Evolutionary conservation across 2,329 filamentous ascomycete genomes (phyloP).

Genomic region (Colletotrichum aenigma): DNA sequence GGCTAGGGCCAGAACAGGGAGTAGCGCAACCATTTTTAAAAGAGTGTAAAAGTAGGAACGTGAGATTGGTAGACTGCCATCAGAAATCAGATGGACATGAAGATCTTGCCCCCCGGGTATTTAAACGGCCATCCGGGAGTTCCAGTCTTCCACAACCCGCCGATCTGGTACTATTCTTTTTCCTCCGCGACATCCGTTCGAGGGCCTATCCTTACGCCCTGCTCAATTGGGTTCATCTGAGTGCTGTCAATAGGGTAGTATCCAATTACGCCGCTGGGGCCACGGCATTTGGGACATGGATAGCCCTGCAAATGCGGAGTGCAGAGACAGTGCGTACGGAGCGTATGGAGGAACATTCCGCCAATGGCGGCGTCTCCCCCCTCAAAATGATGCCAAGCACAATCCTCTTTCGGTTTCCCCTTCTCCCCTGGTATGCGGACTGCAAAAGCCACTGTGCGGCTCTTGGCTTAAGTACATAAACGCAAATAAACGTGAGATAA

Average conservation of each 20-base stretch:
- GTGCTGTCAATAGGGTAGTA: neutral
- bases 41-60: neutral
- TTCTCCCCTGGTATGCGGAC: neutral
- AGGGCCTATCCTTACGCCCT: neutral
- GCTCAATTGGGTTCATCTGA: neutral
- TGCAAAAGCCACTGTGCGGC: neutral
- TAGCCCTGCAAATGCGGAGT: neutral
- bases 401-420: neutral
- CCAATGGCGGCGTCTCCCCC: neutral
- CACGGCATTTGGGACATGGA: neutral
- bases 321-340: neutral
- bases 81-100: neutral
- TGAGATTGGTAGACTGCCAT: neutral
- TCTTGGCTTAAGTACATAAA: neutral
- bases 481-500: neutral
- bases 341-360: neutral
- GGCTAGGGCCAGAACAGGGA: neutral
- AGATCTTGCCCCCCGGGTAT: neutral
- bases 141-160: neutral
- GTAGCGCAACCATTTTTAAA: slow-evolving; percentile 7
- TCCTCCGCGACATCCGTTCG: neutral
- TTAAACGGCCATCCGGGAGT: neutral
- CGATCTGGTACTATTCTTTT: neutral
- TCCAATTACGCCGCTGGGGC: neutral
- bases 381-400: neutral